A percentile compares a stretch with the other conserved stretches of the same genome.
Conservation (phyloP, 2,329 filamentous ascomycete species). For the Penicillium paneum region DNA sequence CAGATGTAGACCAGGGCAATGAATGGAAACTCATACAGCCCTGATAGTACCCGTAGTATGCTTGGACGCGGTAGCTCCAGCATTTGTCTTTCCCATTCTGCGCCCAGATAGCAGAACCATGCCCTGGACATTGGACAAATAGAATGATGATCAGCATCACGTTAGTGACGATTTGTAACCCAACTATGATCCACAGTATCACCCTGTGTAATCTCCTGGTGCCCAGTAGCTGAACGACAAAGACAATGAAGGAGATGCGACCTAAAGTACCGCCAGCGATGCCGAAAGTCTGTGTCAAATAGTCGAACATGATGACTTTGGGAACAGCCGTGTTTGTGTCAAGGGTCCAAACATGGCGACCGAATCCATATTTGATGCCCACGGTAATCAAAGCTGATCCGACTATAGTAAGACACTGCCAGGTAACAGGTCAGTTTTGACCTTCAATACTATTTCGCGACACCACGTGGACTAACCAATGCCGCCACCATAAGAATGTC, state of each 20-base stretch:
- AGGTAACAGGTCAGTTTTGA: conserved; percentile 5
- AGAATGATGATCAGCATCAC: conserved; percentile 24
- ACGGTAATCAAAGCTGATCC: conserved; percentile 24
- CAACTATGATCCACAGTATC: conserved; percentile 19
- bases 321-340: background rate
- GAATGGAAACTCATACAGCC: conserved; percentile 16
- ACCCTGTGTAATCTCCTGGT: conserved; percentile 15
- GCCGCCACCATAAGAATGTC: conserved; percentile 25
- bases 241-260: conserved; percentile 25
- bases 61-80: conserved; percentile 21
- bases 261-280: conserved; percentile 22
- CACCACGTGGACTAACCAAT: conserved; percentile 18
- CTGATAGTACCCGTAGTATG: conserved; percentile 30
- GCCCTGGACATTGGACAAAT: conserved; percentile 26
- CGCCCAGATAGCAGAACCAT: conserved; percentile 23
- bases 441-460: background rate
- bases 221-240: conserved; percentile 21
- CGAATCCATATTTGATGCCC: conserved; percentile 21
- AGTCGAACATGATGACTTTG: conserved; percentile 25
- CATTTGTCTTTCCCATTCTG: conserved; percentile 18
- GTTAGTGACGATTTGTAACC: conserved; percentile 25
- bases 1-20: background rate
- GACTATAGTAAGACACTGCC: conserved; percentile 18
- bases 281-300: conserved; percentile 25
- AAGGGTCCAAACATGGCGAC: conserved; percentile 13